Percentiles rank a stretch among this genome's conserved stretches.
Conservation (phyloP, 1,284 basidiomycete species). For the Trichosporon faecale region DNA sequence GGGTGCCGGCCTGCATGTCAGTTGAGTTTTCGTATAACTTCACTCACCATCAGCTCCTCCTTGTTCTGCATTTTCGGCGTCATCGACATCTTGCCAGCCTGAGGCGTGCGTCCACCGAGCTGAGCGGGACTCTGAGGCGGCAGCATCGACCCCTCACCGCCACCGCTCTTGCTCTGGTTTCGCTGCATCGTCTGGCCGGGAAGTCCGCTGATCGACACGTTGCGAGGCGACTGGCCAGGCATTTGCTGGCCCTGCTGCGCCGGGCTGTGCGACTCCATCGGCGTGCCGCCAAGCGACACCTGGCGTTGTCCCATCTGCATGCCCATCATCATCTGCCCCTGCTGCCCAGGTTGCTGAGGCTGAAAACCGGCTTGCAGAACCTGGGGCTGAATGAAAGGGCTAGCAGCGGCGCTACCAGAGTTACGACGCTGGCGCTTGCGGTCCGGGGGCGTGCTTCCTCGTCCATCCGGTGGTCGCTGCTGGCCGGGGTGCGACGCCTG, state of each 20-base stretch:
- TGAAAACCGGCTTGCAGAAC: conserved; percentile 24
- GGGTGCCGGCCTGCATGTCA: conserved; percentile 33
- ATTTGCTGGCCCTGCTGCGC: conserved; percentile 12
- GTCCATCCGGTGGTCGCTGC: conserved; percentile 14
- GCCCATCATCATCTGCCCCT: conserved; percentile 21
- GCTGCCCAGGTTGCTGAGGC: conserved; percentile 14
- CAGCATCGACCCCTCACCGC: conserved; percentile 38
- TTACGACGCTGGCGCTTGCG: conserved; percentile 42
- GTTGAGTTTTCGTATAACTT: background rate
- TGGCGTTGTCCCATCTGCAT: conserved; percentile 14
- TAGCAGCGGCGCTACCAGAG: conserved; percentile 40
- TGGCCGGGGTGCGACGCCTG: conserved; percentile 25
- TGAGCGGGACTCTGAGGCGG: conserved; percentile 44
- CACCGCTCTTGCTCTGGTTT: conserved; percentile 39
- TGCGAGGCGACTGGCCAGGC: conserved; percentile 21
- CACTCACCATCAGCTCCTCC: conserved; percentile 36
- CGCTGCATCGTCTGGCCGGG: conserved; percentile 34
- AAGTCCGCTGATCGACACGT: conserved; percentile 19
- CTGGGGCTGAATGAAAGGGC: conserved; percentile 33
- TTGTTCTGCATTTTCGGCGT: conserved; percentile 27
- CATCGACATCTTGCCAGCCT: conserved; percentile 19
- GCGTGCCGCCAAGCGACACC: conserved; percentile 19
- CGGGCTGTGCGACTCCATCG: conserved; percentile 21
- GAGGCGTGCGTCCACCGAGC: conserved; percentile 36
- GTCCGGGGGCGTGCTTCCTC: conserved; percentile 40